phyloP scores from a whole-genome alignment of 78 protist genomes.

The Guillardia theta region DNA sequence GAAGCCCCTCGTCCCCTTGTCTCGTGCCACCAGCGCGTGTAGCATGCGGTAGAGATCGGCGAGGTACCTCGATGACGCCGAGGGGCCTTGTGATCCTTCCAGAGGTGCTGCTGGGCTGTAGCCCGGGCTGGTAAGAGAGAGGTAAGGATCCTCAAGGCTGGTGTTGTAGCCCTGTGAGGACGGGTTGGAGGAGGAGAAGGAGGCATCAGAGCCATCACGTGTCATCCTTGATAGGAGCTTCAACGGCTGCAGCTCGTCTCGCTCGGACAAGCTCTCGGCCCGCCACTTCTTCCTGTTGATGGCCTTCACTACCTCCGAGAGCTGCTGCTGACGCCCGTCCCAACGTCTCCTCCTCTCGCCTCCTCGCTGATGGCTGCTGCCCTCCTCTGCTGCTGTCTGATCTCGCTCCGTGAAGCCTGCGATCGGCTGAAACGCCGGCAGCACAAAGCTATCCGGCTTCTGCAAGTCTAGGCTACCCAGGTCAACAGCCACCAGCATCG shows the following conservation, averaged over 20 bases:
- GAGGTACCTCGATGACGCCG: not conserved
- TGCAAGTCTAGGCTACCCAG: not conserved
- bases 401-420: not conserved
- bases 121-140: no score
- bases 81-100: not conserved
- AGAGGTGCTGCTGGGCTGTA: no score
- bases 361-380: no score
- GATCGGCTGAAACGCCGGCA: not conserved
- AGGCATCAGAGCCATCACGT: not conserved
- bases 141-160: no score
- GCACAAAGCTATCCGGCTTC: not conserved
- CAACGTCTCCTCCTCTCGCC: not conserved
- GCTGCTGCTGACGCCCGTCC: not conserved
- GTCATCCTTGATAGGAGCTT: not conserved
- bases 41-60: not conserved
- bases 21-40: not conserved
- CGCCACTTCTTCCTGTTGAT: not conserved
- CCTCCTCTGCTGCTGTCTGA: no score
- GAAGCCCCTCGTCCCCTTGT: not conserved
- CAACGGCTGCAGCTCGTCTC: not conserved
- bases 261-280: not conserved
- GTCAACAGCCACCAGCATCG: not conserved
- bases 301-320: not conserved
- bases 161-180: no score
- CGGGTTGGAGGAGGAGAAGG: not conserved